A percentile compares a stretch with the other conserved stretches of the same genome.
Evolutionary conservation across 2,329 filamentous ascomycete species (phyloP).

Genomic region (Catunica adiposa): DNA sequence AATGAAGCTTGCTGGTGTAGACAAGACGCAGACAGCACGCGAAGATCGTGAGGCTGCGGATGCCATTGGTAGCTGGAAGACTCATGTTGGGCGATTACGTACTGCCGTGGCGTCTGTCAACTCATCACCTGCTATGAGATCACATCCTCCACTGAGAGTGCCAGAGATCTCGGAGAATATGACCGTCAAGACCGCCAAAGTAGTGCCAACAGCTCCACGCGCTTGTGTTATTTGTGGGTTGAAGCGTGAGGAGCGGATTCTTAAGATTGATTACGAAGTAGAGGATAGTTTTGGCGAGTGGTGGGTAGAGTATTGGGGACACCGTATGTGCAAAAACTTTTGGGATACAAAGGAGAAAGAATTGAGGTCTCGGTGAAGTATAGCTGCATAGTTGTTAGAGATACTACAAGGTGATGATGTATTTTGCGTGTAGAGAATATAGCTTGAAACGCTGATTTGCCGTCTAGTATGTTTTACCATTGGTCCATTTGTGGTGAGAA

Average conservation of each 20-base stretch:
- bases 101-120: slow-evolving; percentile 54
- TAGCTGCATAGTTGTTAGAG: too few species aligned
- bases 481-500: too few species aligned
- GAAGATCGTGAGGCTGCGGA: slow-evolving; percentile 78
- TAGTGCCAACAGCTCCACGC: slow-evolving; percentile 57
- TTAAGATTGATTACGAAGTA: slow-evolving; percentile 57
- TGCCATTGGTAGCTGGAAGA: slow-evolving; percentile 57
- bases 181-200: slow-evolving; percentile 49
- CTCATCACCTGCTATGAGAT: slow-evolving; percentile 31
- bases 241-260: slow-evolving; percentile 69
- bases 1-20: slow-evolving; percentile 82
- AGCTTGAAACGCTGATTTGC: too few species aligned
- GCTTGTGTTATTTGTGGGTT: slow-evolving; percentile 75
- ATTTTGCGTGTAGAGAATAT: too few species aligned
- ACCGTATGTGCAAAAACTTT: slow-evolving; percentile 64
- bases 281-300: slow-evolving; percentile 92
- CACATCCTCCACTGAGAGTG: slow-evolving; percentile 31
- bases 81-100: slow-evolving; percentile 57
- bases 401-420: too few species aligned
- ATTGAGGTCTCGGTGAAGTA: slow-evolving; percentile 52
- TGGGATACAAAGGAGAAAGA: slow-evolving; percentile 62
- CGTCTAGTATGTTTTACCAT: too few species aligned
- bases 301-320: slow-evolving; percentile 85
- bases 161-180: slow-evolving; percentile 59
- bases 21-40: slow-evolving; percentile 63